Conservation (phyloP, 2,329 filamentous ascomycete genomes). For the Fusarium keratoplasticum region DNA sequence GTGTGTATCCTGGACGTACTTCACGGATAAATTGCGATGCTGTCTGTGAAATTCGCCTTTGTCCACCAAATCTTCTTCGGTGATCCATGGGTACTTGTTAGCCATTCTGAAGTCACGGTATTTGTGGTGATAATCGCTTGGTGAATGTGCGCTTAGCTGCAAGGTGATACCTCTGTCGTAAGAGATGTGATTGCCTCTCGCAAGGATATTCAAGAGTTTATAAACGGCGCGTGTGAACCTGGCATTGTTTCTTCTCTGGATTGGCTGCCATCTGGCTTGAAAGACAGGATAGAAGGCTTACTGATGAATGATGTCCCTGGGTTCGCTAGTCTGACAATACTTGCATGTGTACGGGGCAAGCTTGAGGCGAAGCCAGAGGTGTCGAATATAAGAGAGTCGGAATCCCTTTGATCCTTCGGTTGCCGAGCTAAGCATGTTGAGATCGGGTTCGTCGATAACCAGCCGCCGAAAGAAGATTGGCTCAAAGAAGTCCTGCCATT, state of each 20-base stretch:
- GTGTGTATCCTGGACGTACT: background rate
- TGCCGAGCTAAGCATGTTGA: background rate
- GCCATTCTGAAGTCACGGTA: background rate
- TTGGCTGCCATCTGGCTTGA: background rate
- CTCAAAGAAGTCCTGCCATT: background rate
- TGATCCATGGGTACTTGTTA: background rate
- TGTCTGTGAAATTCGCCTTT: background rate
- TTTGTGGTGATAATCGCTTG: background rate
- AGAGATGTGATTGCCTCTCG: background rate
- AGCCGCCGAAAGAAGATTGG: background rate
- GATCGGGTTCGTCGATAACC: background rate
- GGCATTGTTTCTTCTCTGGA: background rate
- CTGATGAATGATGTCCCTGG: background rate
- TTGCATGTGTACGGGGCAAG: background rate
- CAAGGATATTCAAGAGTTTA: background rate
- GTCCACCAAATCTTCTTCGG: background rate
- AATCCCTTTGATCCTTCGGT: background rate
- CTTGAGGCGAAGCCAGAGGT: background rate
- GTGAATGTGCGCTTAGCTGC: background rate
- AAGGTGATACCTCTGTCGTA: background rate
- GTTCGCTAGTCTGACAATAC: background rate
- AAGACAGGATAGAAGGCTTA: background rate
- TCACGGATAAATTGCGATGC: background rate
- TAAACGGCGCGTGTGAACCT: background rate
- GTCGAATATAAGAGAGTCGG: background rate